Evolutionary conservation across 2,329 filamentous ascomycete species (phyloP), one percentile per base, ranked within the genome.

Genomic region (Exophiala sideris): DNA sequence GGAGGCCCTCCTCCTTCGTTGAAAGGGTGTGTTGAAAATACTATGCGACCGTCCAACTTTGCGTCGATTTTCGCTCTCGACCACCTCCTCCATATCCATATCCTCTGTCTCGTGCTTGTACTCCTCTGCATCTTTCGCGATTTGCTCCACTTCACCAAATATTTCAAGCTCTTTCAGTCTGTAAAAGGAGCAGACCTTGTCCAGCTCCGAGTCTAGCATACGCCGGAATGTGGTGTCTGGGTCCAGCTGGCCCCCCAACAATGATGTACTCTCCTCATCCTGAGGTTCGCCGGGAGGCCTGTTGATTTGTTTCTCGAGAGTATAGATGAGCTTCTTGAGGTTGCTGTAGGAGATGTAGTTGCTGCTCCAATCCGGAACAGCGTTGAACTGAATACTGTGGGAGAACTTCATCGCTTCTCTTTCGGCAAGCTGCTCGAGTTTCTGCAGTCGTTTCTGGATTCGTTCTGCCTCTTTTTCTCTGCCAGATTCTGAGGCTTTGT

Each of bases 271-370:
- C 76, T 99, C 94, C 64, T 85, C 82, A 73, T 97, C 92, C 54
- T 82, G 76, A 16, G 76, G 73, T 21, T 70, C 67, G 38, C 79
- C 75, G 49, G 75, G 71, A 2, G 71, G 67, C 57, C 87, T 85
- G 70, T 94, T 82, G 49, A 86, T 77, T 50, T 86, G 83, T 71
- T 95, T 95, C 76, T 99, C 94, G 61, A 99, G 87, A 58, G 88
- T 85, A 74, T 97, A 99, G 66, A 99, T 97, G 54, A 96, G 82
- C 79, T 99, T 99, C 80, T 99, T 99, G 65, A 99, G 82, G 68
- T 96, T 97, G 76, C 91, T 96, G 74, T 99, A 99, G 57, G 91
- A 89, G 68, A 99, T 95, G 73, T 99, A 99, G 73, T 97, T 85
- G 66, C 86, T 91, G 77, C 90, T 96, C 94, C 94, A 99, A 74